phyloP scores from a whole-genome alignment of 208 protist species.

The Porcisia deanei region DNA sequence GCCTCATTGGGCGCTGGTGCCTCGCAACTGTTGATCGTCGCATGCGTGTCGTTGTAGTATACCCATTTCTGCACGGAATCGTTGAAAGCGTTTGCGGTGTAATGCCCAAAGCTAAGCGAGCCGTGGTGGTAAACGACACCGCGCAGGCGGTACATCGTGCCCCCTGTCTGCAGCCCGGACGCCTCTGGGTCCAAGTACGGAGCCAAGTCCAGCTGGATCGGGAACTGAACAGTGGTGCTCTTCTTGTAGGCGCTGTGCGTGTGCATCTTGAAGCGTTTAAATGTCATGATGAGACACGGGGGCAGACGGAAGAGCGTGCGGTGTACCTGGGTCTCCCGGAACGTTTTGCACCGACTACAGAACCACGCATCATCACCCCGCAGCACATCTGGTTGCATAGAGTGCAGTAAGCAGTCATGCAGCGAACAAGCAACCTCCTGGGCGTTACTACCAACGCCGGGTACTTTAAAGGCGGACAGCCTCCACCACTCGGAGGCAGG shows the following conservation, averaged over 20 bases:
- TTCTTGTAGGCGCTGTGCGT: constrained; percentile 68
- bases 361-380: constrained; percentile 67
- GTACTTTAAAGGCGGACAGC: not conserved
- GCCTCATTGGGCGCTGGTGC: constrained; percentile 38
- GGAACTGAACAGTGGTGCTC: constrained; percentile 64
- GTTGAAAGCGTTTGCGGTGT: constrained; percentile 70
- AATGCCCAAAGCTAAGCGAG: constrained; percentile 78
- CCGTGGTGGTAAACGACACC: constrained; percentile 83
- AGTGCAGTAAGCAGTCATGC: constrained; percentile 39
- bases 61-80: constrained; percentile 63
- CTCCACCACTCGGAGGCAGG: not conserved
- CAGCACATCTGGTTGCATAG: constrained; percentile 58
- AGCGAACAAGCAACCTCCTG: constrained; percentile 44
- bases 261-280: constrained; percentile 82
- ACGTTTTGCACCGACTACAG: constrained; percentile 70
- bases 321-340: constrained; percentile 53
- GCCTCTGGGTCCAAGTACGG: constrained; percentile 65
- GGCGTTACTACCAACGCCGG: not conserved
- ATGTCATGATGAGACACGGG: constrained; percentile 70
- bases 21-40: constrained; percentile 26
- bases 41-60: constrained; percentile 72
- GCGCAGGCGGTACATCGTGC: constrained; percentile 61
- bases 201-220: constrained; percentile 48
- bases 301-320: constrained; percentile 72
- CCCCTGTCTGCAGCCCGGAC: constrained; percentile 9